A percentile compares a stretch with the other conserved stretches of the same genome.
phyloP scores from a whole-genome alignment of 2,329 filamentous ascomycete genomes.

The Tolypocladium cylindrosporum region DNA sequence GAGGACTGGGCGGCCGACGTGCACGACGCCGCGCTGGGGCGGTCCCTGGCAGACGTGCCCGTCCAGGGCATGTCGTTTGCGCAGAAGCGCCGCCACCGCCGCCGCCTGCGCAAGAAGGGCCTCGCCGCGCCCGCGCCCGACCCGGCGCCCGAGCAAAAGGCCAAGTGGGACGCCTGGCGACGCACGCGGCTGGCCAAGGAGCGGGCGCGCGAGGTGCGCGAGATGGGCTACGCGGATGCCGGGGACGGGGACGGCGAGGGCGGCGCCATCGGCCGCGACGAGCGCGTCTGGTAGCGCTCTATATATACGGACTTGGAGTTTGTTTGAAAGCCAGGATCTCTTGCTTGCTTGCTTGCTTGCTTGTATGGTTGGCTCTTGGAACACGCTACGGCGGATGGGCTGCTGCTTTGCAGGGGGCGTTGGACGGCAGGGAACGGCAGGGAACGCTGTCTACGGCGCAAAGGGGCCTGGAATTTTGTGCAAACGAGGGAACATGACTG shows the following conservation, averaged over 20 bases:
- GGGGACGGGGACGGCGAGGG: conserved; percentile 20
- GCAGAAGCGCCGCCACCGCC: conserved; percentile 35
- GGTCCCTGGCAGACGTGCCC: conserved; percentile 34
- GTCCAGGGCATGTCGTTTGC: conserved; percentile 33
- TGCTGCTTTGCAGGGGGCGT: not conserved
- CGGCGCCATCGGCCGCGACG: conserved; percentile 16
- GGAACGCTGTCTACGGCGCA: not conserved
- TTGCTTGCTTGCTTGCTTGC: not conserved
- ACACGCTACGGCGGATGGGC: not conserved
- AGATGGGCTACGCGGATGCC: conserved; percentile 28
- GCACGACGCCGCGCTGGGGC: conserved; percentile 33
- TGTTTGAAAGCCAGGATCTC: not conserved
- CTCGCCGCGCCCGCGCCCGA: conserved; percentile 25
- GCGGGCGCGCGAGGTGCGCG: conserved; percentile 25
- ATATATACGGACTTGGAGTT: not conserved
- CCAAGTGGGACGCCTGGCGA: conserved; percentile 35
- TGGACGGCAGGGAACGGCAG: not conserved
- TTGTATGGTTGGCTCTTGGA: not conserved
- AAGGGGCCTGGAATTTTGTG: not conserved
- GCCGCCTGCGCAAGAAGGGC: conserved; percentile 40
- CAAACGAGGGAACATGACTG: not conserved
- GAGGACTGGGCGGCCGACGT: conserved; percentile 38
- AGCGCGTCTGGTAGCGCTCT: conserved; percentile 3
- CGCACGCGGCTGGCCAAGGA: conserved; percentile 29
- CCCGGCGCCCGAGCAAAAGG: conserved; percentile 27